Evolutionary conservation across 805 yeast genomes (phyloP).

Genomic region (Yamadazyma insecticola): DNA sequence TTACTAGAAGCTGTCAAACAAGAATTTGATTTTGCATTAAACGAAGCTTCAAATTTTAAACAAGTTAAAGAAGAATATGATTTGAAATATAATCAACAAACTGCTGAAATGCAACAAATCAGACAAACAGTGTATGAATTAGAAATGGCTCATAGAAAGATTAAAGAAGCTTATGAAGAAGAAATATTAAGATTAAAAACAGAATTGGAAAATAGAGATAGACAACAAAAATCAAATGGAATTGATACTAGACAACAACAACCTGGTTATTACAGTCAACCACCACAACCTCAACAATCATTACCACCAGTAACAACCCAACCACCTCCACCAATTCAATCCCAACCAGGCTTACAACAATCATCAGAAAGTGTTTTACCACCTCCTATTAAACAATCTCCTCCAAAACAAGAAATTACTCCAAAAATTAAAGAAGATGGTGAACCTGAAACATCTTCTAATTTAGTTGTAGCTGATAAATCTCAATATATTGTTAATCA

Average conservation of each 20-base stretch:
- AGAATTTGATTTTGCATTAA: conserved; percentile 80
- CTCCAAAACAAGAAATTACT: conserved; percentile 6
- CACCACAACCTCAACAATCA: conserved; percentile 13
- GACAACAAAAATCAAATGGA: conserved; percentile 32
- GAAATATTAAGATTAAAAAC: conserved; percentile 82
- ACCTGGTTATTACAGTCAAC: conserved; percentile 2
- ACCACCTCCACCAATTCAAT: conserved; percentile 5
- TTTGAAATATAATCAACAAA: conserved; percentile 83
- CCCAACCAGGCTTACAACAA: conserved; percentile 3
- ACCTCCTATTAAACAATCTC: conserved; percentile 11
- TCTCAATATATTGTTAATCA: conserved; percentile 40
- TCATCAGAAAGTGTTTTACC: conserved; percentile 10
- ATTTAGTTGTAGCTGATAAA: conserved; percentile 35
- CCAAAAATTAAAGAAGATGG: conserved; percentile 8
- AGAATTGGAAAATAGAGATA: conserved; percentile 78
- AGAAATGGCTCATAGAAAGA: conserved; percentile 89
- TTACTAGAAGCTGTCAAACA: conserved; percentile 86
- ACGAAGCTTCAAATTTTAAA: conserved; percentile 80
- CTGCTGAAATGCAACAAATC: conserved; percentile 88
- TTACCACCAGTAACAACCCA: conserved; percentile 4
- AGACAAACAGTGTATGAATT: conserved; percentile 91
- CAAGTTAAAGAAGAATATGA: conserved; percentile 93
- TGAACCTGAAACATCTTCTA: conserved; percentile 23
- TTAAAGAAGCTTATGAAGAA: conserved; percentile 94
- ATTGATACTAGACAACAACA: conserved; percentile 14